Conservation (phyloP, 1,284 basidiomycete species). For the Cutaneotrichosporon sp. region DNA sequence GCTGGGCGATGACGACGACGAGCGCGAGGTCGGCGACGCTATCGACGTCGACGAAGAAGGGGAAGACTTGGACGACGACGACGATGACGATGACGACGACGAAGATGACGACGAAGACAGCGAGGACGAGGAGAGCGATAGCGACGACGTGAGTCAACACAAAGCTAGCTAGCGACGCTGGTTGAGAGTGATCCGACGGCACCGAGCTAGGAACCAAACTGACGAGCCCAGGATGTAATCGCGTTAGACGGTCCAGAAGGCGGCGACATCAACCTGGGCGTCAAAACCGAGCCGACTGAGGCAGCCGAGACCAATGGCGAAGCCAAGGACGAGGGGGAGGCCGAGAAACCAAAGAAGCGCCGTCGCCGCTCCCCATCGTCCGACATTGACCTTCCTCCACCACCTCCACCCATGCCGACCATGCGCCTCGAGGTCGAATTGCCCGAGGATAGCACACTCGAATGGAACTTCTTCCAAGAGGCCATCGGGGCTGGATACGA, state of each 20-base stretch:
- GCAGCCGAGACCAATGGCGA: slow-evolving; percentile 2
- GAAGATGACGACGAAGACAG: slow-evolving; percentile 22
- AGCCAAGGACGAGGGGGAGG: slow-evolving; percentile 11
- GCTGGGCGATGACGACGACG: slow-evolving; percentile 55
- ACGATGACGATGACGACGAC: slow-evolving; percentile 22
- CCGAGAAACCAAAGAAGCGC: slow-evolving; percentile 34
- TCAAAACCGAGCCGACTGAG: slow-evolving; percentile 17
- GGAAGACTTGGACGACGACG: slow-evolving; percentile 23
- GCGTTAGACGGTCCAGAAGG: slow-evolving; percentile 15
- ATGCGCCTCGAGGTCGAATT: slow-evolving; percentile 34
- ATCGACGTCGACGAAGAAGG: slow-evolving; percentile 40
- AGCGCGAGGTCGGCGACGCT: slow-evolving; percentile 58
- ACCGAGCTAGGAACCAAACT: neutral
- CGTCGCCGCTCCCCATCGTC: slow-evolving; percentile 24
- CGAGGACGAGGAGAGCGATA: slow-evolving; percentile 20
- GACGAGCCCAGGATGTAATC: slow-evolving; percentile 15
- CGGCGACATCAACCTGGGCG: slow-evolving; percentile 2
- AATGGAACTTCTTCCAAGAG: slow-evolving; percentile 38
- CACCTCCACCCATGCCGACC: slow-evolving; percentile 42
- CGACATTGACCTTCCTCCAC: slow-evolving; percentile 41
- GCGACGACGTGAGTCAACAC: slow-evolving; percentile 18
- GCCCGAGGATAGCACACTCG: slow-evolving; percentile 22
- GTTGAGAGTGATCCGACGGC: too few species aligned
- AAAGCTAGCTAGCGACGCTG: too few species aligned
- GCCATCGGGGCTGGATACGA: slow-evolving; percentile 26